Evolutionary conservation across 176 grass and related monocot genomes (phyloP), one percentile per base, ranked within the genome.

Genomic region (Bolboschoenus planiculmis): DNA sequence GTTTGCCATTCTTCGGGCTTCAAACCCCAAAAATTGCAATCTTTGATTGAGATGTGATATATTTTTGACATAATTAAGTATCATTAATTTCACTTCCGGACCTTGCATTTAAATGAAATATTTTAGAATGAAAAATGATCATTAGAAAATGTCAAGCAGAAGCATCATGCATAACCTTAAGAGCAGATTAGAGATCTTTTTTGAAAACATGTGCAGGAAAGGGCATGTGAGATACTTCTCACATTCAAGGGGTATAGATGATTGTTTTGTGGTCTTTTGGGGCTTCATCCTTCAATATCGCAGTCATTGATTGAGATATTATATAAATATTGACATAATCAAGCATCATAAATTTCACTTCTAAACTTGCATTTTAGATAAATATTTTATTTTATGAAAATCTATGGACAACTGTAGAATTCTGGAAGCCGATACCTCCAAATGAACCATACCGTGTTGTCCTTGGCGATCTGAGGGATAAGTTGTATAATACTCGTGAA

Each of bases 391-490:
- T n/a, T n/a, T 36, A 50, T 73, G 57, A 54, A 73, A 18, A 70
- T 42, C 18, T 42, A 29, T 34, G 33, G 16, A 23, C 35, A 66
- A 36, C 13, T 78, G 87, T 84, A 97, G 94, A 97, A 15, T 97
- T 97, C 64, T 97, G 94, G 94, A 97, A 88, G 77, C 79, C 84
- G 18, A 80, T 97, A 86, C 90, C 94, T 44, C 40, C 81, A 2
- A 89, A 26, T 65, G 90, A 97, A 73, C 91, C 94, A 10, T 97
- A 97, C 56, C 92, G 94, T 57, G 85, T 97, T 39, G 35, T 97
- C 21, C 94, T 97, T n/a, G 90, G 87, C 5, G 64, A 88, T 85
- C 82, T 97, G 10, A 92, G 94, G 85, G 92, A 92, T 88, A 97
- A 89, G 48, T n/a, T 97, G 18, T 94, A 97, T 86, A 83, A 81